Percentiles rank a stretch among this genome's conserved stretches.
Evolutionary conservation across 805 yeast species (phyloP).

Genomic region (Wickerhamomyces rabaulensis): DNA sequence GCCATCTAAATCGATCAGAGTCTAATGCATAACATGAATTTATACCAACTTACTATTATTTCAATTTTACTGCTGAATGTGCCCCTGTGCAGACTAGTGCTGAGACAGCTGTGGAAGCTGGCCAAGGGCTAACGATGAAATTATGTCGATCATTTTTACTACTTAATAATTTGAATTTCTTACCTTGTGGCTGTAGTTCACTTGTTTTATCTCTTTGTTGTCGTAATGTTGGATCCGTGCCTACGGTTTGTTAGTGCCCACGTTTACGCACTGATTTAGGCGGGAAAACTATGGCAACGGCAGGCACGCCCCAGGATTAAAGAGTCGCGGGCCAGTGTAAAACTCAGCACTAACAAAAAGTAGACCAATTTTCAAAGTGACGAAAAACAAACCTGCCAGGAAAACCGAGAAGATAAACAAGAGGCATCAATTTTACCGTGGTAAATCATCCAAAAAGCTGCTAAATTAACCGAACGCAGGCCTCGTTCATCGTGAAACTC

Average conservation of each 20-base stretch:
- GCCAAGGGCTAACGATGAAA: background rate
- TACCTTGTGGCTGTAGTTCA: background rate
- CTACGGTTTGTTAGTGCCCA: background rate
- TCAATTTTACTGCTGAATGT: conserved; percentile 1
- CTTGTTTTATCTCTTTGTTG: background rate
- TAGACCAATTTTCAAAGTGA: background rate
- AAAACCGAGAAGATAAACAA: background rate
- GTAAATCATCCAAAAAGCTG: background rate
- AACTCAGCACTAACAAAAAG: background rate
- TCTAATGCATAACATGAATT: background rate
- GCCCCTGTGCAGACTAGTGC: background rate
- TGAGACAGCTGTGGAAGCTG: background rate
- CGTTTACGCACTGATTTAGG: background rate
- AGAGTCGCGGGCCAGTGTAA: background rate
- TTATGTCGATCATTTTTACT: background rate
- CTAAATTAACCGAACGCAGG: background rate
- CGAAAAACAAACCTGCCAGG: background rate
- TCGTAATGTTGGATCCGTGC: no score
- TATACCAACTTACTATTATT: conserved; percentile 5
- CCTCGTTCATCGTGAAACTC: background rate
- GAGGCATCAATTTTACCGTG: background rate
- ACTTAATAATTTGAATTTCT: background rate
- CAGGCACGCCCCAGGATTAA: background rate
- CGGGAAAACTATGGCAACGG: background rate
- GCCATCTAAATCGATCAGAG: conserved; percentile 20